phyloP scores from a whole-genome alignment of 352 stramenopile species.

The Globisporangium alternatum region DNA sequence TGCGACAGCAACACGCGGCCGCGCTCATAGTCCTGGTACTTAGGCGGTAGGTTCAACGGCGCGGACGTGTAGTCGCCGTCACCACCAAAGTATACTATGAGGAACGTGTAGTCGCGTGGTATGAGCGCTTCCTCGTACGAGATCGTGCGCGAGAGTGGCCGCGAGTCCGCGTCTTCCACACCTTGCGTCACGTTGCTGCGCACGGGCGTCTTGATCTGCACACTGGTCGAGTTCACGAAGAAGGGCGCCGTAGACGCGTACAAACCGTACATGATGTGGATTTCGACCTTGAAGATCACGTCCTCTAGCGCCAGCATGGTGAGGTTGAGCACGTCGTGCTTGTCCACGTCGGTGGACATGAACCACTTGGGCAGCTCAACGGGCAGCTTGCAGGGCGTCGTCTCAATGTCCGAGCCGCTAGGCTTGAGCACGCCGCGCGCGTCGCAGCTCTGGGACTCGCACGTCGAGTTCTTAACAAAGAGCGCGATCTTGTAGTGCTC shows the following conservation, averaged over 20 bases:
- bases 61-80: slow-evolving; percentile 64
- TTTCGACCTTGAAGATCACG: slow-evolving; percentile 92
- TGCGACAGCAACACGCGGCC: slow-evolving; percentile 93
- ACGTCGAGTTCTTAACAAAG: slow-evolving; percentile 92
- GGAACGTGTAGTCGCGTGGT: slow-evolving; percentile 89
- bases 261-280: slow-evolving; percentile 95
- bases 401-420: slow-evolving; percentile 74
- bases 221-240: slow-evolving; percentile 91
- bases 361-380: slow-evolving; percentile 92
- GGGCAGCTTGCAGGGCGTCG: slow-evolving; percentile 89
- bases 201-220: slow-evolving; percentile 75
- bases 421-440: slow-evolving; percentile 46
- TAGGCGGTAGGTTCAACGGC: slow-evolving; percentile 94
- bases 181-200: slow-evolving; percentile 77
- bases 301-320: slow-evolving; percentile 95
- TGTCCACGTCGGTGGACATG: slow-evolving; percentile 82
- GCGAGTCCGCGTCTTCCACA: slow-evolving; percentile 41
- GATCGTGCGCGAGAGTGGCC: slow-evolving; percentile 76
- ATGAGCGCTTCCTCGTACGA: slow-evolving; percentile 83
- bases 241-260: slow-evolving; percentile 83
- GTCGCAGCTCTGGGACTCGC: slow-evolving; percentile 85
- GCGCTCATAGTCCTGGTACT: slow-evolving; percentile 91
- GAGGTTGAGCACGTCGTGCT: slow-evolving; percentile 94
- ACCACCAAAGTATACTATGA: slow-evolving; percentile 72
- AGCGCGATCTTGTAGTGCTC: slow-evolving; percentile 96